A percentile compares a stretch with the other conserved stretches of the same genome.
phyloP scores from a whole-genome alignment of 2,329 filamentous ascomycete species.

The Aspergillus texensis region DNA sequence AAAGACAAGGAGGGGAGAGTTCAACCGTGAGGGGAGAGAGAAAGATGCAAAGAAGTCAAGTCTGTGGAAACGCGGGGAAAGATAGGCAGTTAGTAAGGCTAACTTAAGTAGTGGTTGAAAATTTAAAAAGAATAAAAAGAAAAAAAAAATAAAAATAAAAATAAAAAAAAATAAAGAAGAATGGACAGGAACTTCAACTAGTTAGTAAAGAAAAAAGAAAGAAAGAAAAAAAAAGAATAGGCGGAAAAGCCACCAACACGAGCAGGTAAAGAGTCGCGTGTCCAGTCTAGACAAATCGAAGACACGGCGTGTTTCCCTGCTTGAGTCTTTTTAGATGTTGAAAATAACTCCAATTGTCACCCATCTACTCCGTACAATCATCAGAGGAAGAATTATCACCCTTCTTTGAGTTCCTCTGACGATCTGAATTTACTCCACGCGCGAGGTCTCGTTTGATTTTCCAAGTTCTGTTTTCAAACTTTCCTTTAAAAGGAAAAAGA shows the following conservation, averaged over 20 bases:
- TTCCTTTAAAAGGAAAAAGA: background rate
- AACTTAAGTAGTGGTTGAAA: background rate
- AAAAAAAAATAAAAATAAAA: background rate
- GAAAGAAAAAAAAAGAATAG: background rate
- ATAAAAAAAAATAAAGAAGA: background rate
- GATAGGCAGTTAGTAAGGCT: background rate
- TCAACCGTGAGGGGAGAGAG: background rate
- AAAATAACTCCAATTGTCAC: background rate
- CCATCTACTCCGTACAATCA: background rate
- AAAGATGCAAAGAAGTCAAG: slow-evolving; percentile 3
- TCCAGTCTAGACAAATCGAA: background rate
- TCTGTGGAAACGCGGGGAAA: slow-evolving; percentile 10
- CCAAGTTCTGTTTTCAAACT: background rate
- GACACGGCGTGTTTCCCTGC: background rate
- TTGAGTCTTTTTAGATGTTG: background rate
- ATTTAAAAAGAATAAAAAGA: background rate
- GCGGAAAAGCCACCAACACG: background rate
- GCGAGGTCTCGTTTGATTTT: background rate
- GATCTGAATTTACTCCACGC: background rate
- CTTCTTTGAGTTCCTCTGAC: background rate
- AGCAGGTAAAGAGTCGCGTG: slow-evolving; percentile 1
- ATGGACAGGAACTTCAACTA: background rate
- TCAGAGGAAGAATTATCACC: background rate
- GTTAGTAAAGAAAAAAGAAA: background rate
- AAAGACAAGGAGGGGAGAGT: slow-evolving; percentile 7